phyloP scores from a whole-genome alignment of 192 early-diverging fungal species.

The Coemansia sp. region DNA sequence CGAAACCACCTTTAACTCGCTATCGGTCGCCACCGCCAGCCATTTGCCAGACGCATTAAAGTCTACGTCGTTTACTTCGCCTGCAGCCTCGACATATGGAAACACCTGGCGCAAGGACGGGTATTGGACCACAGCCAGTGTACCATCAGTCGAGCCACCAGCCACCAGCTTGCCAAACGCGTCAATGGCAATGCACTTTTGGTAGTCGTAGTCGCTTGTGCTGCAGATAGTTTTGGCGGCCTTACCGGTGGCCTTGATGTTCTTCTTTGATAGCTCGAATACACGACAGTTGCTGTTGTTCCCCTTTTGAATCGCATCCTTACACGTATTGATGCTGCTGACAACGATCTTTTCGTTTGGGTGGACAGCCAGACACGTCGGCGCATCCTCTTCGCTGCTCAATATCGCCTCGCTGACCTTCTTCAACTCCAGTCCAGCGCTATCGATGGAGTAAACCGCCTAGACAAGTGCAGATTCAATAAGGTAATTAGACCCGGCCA shows the following conservation, averaged over 20 bases:
- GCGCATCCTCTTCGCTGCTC: conserved; percentile 77
- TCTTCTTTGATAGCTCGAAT: conserved; percentile 64
- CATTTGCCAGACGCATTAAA: conserved; percentile 38
- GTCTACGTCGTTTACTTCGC: conserved; percentile 52
- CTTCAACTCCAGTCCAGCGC: conserved; percentile 26
- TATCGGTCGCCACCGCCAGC: conserved; percentile 42
- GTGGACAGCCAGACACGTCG: conserved; percentile 79
- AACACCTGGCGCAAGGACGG: conserved; percentile 41
- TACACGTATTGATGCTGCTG: conserved; percentile 76
- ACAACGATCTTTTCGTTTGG: conserved; percentile 69
- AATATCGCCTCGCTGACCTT: conserved; percentile 48
- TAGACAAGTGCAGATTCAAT: conserved; percentile 22
- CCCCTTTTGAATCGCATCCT: conserved; percentile 67
- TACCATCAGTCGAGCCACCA: conserved; percentile 51
- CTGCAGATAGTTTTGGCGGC: conserved; percentile 38
- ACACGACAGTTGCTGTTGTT: conserved; percentile 79
- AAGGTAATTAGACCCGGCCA: not conserved
- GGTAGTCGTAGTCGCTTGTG: conserved; percentile 47
- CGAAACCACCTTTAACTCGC: conserved; percentile 36
- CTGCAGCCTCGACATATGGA: conserved; percentile 40
- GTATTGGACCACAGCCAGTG: conserved; percentile 41
- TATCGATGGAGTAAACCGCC: conserved; percentile 61
- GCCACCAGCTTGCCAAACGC: conserved; percentile 38
- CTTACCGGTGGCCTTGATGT: conserved; percentile 24
- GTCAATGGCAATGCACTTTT: conserved; percentile 38